Evolutionary conservation across 164 flowering plant species (phyloP).

Genomic region (Cinnamomum chago): DNA sequence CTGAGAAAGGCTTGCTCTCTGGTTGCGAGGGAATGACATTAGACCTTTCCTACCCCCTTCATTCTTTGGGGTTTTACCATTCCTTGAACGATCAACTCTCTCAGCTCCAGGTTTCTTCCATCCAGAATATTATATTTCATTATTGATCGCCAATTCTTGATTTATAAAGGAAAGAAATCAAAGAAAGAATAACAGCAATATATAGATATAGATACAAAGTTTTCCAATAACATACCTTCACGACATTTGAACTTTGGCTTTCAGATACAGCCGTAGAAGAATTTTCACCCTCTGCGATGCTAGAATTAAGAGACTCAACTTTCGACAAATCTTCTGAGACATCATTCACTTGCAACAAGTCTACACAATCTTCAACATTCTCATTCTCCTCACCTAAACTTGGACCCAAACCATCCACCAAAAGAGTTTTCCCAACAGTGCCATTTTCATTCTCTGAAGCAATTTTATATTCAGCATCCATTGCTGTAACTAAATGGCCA

Average conservation of each 20-base stretch:
- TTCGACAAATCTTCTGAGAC: slow-evolving; percentile 20
- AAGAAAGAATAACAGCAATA: neutral
- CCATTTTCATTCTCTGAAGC: slow-evolving; percentile 27
- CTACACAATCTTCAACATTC: slow-evolving; percentile 17
- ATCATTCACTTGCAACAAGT: slow-evolving; percentile 14
- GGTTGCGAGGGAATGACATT: slow-evolving; percentile 23
- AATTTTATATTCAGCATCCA: slow-evolving; percentile 45
- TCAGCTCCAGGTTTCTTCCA: slow-evolving; percentile 30
- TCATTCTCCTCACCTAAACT: slow-evolving; percentile 29
- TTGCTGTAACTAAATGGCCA: slow-evolving; percentile 8
- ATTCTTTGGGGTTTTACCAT: slow-evolving; percentile 29
- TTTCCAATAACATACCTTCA: slow-evolving; percentile 39
- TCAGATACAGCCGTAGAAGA: slow-evolving; percentile 15
- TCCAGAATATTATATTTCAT: neutral
- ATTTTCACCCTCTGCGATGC: slow-evolving; percentile 15
- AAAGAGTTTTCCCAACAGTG: slow-evolving; percentile 9
- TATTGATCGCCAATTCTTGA: neutral
- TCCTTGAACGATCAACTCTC: slow-evolving; percentile 26
- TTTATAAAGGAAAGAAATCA: neutral
- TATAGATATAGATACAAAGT: neutral
- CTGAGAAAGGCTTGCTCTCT: slow-evolving; percentile 44
- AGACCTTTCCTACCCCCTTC: slow-evolving; percentile 32
- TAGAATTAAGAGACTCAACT: slow-evolving; percentile 17
- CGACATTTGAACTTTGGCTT: slow-evolving; percentile 29
- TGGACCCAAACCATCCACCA: slow-evolving; percentile 22